Base-by-base conservation (phyloP, 169 alveolate species). In the Plasmodium ovale region DNA sequence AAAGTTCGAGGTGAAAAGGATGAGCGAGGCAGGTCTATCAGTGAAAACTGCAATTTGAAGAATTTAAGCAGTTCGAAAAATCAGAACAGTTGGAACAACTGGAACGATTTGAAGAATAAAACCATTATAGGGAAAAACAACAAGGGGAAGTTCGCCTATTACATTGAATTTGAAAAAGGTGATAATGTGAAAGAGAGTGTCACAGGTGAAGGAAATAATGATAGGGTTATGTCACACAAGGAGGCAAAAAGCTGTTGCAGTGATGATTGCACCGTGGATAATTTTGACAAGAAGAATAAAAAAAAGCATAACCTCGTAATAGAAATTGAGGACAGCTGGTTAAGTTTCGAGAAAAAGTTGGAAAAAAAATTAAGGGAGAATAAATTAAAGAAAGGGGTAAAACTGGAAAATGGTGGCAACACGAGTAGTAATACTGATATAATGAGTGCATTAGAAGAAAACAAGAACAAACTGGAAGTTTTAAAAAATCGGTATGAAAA, bases 291-390 rank as follows among this genome's bases (percentile, higher is more conserved):
- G 7, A 74, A 74, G 31, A 60, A 59, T 29, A 85, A 85, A 42
- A 44, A 14, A 4, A 68, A 70, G 4, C 33, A 56, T 10, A 16
- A 33, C 39, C 60, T 69, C n/a, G 44, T 69, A 35, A 16, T 33
- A 42, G 74, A 85, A 68, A 71, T 85, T 56, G 91, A 85, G 39
- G 33, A 85, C 25, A 85, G 87, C n/a, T 85, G 91, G 85, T 27
- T 68, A n/a, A 56, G 62, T 31, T 85, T 85, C 47, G 91, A 85
- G 42, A 85, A 69, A 23, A 85, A 85, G 49, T 58, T 85, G 29
- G 87, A 56, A 85, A 69, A 44, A 25, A 85, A 85, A 16, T 49
- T 60, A 49, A 59, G 31, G 29, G 21, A 35, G 59, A 60, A 64
- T 54, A 67, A 58, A 59, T 6, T 25, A 33, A 44, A 42, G 25